A percentile compares a stretch with the other conserved stretches of the same genome.
These are phyloP conservation scores for Stentor coeruleus DNA, from an alignment of 73 alveolate species.

Conservation along the genomic window DNA sequence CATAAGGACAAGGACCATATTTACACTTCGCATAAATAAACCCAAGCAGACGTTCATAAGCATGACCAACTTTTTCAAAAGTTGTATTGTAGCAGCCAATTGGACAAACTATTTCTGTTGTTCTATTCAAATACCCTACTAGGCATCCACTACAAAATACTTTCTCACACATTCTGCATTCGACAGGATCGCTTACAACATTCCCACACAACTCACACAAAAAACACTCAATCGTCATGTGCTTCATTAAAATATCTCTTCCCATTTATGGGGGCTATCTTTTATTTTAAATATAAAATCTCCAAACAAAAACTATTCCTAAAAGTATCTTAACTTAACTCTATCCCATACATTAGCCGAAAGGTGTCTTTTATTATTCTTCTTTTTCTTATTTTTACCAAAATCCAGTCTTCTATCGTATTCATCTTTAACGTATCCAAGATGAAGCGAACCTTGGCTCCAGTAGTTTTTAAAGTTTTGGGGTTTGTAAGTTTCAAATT, in stretches of 20 bases:
- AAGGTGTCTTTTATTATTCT: neutral
- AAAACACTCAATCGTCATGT: neutral
- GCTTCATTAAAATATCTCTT: neutral
- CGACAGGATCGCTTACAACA: neutral
- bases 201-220: neutral
- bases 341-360: neutral
- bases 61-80: neutral
- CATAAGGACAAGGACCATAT: neutral
- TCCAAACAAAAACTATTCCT: too few species aligned
- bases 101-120: too few species aligned
- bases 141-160: neutral
- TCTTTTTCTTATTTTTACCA: constrained; percentile 4
- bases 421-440: constrained; percentile 4
- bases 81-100: neutral
- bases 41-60: neutral
- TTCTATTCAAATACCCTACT: neutral
- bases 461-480: neutral
- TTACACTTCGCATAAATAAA: neutral
- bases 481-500: too few species aligned
- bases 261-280: neutral
- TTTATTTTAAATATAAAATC: too few species aligned
- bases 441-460: neutral
- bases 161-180: neutral
- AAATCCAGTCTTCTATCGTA: constrained; percentile 3
- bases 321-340: neutral